These are phyloP conservation scores for Coffea humblotiana DNA, from an alignment of 305 asterid genomes.

Conservation along the genomic window DNA sequence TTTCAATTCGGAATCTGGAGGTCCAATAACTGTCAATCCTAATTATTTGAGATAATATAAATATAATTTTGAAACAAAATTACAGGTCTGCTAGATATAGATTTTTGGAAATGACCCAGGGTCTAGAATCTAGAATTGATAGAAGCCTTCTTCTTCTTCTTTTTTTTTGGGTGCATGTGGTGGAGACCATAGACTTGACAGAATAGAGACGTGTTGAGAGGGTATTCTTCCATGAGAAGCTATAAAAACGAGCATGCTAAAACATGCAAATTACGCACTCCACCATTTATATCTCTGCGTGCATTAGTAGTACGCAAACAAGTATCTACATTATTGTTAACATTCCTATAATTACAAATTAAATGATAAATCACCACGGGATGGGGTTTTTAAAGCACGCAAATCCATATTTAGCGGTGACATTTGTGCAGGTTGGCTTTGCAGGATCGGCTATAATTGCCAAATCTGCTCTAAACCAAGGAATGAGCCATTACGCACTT, in stretches of 20 bases:
- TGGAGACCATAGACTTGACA: neutral
- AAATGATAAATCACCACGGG: too few relatives aligned
- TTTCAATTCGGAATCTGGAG: too few relatives aligned
- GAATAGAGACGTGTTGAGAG: neutral
- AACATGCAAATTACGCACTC: neutral
- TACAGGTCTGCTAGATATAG: too few relatives aligned
- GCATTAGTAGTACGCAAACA: neutral
- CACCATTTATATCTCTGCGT: too few relatives aligned
- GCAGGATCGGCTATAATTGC: slow-evolving; percentile 65
- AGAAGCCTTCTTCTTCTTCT: too few relatives aligned
- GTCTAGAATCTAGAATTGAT: too few relatives aligned
- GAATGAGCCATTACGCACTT: slow-evolving; percentile 61
- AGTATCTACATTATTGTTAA: neutral
- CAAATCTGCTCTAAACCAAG: slow-evolving; percentile 56
- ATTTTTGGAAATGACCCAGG: too few relatives aligned
- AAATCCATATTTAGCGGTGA: slow-evolving; percentile 52
- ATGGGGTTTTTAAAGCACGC: slow-evolving; percentile 27
- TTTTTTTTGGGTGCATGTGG: too few relatives aligned
- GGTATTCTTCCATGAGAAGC: slow-evolving; percentile 2
- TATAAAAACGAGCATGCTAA: neutral
- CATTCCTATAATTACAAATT: neutral
- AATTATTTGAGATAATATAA: too few relatives aligned
- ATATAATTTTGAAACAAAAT: too few relatives aligned
- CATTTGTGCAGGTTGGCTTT: slow-evolving; percentile 54
- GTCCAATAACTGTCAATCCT: too few relatives aligned